Evolutionary conservation across 345 rosid genomes (phyloP).

Genomic region (Isatis tinctoria): DNA sequence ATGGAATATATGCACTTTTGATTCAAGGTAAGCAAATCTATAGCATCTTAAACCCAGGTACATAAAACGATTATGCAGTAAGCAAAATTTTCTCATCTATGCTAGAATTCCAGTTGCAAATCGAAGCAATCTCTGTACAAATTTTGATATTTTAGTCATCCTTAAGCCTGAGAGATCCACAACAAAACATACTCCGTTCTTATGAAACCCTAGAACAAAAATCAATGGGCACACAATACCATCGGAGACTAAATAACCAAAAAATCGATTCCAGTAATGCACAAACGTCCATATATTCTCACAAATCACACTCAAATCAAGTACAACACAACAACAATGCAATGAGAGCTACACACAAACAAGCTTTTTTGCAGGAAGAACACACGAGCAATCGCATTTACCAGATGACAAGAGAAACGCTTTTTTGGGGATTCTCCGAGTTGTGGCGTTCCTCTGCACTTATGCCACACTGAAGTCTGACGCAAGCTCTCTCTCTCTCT

Average conservation of each 20-base stretch:
- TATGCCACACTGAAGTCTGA: not conserved
- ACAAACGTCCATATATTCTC: not conserved
- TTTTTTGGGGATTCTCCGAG: slow-evolving; percentile 10
- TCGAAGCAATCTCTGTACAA: slow-evolving; percentile 5
- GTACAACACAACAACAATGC: not conserved
- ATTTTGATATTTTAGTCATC: not conserved
- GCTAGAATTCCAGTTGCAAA: not conserved
- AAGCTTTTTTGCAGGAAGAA: slow-evolving; percentile 4
- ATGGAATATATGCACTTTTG: not conserved
- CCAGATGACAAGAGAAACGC: slow-evolving; percentile 9
- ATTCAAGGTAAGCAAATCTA: not conserved
- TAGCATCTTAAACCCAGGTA: slow-evolving; percentile 4
- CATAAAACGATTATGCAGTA: slow-evolving; percentile 3
- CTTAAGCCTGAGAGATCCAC: not conserved
- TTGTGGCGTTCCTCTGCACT: slow-evolving; percentile 19
- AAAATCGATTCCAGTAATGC: slow-evolving; percentile 18
- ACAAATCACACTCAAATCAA: slow-evolving; percentile 16
- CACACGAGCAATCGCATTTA: slow-evolving; percentile 23
- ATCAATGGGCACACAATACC: slow-evolving; percentile 4
- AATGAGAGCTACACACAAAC: slow-evolving; percentile 9
- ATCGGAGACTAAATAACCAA: slow-evolving; percentile 20
- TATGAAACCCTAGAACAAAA: slow-evolving; percentile 29
- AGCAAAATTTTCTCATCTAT: not conserved
- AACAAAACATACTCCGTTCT: not conserved
- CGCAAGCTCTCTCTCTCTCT: slow-evolving; percentile 9